Base-by-base conservation (phyloP, 805 yeast species). In the Cyberlindnera xishuangbannaensis region DNA sequence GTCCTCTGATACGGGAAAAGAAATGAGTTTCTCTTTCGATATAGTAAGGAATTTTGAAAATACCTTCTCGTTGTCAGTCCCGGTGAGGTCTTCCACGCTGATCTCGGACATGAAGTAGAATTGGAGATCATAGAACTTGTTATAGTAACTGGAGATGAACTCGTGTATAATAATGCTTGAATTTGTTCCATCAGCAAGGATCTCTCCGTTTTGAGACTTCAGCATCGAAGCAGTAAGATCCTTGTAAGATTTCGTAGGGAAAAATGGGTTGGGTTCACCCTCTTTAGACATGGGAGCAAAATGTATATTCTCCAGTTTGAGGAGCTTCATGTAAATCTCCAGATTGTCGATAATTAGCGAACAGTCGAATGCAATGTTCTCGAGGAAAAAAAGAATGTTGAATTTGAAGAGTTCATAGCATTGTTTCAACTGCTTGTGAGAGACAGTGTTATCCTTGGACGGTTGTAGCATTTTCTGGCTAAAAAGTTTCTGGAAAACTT, bases 121-220 rank as follows among this genome's bases (percentile, higher is more conserved):
- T 46, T 87, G 84, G 37, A 90, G 58, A 54, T 90, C 98, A 65
- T 83, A 83, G 55, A 71, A 73, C 45, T 67, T 66, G 19, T 50
- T 48, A 49, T 78, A 78, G 40, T 71, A 76, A 18, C 61, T 62
- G 15, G 68, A 75, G 18, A 65, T 48, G 48, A 83, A 83, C 51
- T 81, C 85, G 31, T 65, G 53, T 12, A 75, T 39, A 10, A 71
- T 53, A 32, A 71, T 65, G 49, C 67, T 69, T 12, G 69, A 67
- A 21, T 66, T 59, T 0, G 74, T 57, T 9, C 70, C 72, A 48
- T 76, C 78, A 4, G 55, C 49, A 17, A 66, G 56, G 6, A 63
- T 47, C 4, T 61, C 60, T 6, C 70, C 67, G 27, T 63, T 53
- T 7, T 45, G 29, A 0, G 65, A 55, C 20, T 62, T 63, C 25